These are phyloP conservation scores for Phoma sp. DNA, from an alignment of 2,329 filamentous ascomycete genomes.

Conservation along the genomic window DNA sequence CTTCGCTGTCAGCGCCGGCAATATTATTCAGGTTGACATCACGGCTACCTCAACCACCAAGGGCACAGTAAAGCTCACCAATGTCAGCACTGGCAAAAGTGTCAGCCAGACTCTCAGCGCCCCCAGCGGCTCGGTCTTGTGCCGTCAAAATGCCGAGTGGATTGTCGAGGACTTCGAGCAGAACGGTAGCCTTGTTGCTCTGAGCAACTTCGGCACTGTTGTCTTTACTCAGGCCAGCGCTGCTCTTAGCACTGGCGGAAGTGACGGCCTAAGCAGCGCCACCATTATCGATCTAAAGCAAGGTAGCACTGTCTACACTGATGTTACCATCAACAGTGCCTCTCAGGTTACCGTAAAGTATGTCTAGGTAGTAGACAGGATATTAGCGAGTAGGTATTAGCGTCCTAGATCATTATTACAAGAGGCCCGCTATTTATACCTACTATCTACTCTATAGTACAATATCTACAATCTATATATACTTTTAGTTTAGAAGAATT, in stretches of 20 bases:
- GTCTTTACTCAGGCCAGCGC: conserved; percentile 54
- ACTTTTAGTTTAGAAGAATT: too few species aligned
- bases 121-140: conserved; percentile 16
- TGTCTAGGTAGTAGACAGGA: background rate
- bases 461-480: too few species aligned
- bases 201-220: conserved; percentile 59
- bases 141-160: conserved; percentile 64
- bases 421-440: too few species aligned
- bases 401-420: too few species aligned
- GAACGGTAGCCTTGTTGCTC: conserved; percentile 50
- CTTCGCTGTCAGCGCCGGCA: conserved; percentile 55
- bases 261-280: conserved; percentile 48
- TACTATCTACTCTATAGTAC: too few species aligned
- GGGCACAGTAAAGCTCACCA: conserved; percentile 60
- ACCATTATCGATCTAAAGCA: conserved; percentile 58
- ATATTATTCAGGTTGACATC: conserved; percentile 54
- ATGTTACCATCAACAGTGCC: conserved; percentile 14
- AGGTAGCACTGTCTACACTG: conserved; percentile 37
- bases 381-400: too few species aligned
- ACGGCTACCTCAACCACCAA: conserved; percentile 51
- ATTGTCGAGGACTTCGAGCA: conserved; percentile 65
- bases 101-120: conserved; percentile 59
- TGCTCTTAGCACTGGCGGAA: conserved; percentile 32
- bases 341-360: conserved; percentile 22
- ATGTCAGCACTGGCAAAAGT: conserved; percentile 60